These are phyloP conservation scores for Evernia prunastri DNA, from an alignment of 495 filamentous ascomycete genomes.

Conservation along the genomic window DNA sequence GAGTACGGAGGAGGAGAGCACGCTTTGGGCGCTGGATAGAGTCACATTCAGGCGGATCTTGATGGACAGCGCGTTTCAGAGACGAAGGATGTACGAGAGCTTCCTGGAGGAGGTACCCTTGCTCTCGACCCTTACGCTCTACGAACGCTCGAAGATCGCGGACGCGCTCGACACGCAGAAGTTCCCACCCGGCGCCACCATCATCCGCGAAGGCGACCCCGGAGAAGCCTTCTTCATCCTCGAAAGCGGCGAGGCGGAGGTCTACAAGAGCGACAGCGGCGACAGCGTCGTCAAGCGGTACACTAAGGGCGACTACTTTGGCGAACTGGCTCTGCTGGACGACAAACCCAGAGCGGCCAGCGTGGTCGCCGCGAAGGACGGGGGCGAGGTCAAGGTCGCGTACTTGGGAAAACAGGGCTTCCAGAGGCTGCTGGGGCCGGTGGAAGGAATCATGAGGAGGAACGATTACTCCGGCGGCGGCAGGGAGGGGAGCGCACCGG, in stretches of 20 bases:
- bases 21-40: constrained; percentile 89
- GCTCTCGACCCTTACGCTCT: constrained; percentile 74
- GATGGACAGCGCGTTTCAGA: constrained; percentile 96
- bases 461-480: constrained; percentile 46
- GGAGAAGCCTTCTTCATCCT: constrained; percentile 91
- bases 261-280: constrained; percentile 56
- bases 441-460: constrained; percentile 90
- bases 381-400: constrained; percentile 81
- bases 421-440: constrained; percentile 84
- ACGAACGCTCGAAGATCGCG: constrained; percentile 94
- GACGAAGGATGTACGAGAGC: constrained; percentile 90
- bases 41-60: constrained; percentile 96
- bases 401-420: constrained; percentile 89
- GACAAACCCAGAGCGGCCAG: constrained; percentile 92
- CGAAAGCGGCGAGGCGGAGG: constrained; percentile 83
- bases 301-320: constrained; percentile 91
- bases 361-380: constrained; percentile 62
- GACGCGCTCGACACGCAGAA: constrained; percentile 90
- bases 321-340: constrained; percentile 86
- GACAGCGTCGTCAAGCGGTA: constrained; percentile 68
- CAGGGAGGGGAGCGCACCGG: neutral
- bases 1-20: constrained; percentile 69
- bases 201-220: constrained; percentile 87
- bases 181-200: constrained; percentile 67
- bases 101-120: constrained; percentile 96